Percentiles rank a stretch among this genome's conserved stretches.
Evolutionary conservation across 176 grass and related monocot genomes (phyloP).

Genomic region (Areca catechu): DNA sequence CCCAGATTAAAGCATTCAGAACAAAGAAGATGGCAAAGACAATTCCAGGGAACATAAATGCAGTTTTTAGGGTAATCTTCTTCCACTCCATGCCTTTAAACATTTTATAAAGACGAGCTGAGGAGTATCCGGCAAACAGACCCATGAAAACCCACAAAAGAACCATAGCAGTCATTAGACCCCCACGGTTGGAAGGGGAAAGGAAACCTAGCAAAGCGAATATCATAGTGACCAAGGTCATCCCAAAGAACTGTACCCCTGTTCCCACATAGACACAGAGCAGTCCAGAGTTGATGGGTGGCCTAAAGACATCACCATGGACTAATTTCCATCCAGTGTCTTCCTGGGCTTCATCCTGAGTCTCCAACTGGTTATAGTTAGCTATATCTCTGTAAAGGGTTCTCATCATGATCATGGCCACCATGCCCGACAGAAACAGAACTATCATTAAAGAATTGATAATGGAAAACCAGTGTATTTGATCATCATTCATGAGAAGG

Average conservation of each 20-base stretch:
- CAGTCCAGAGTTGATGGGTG: conserved; percentile 61
- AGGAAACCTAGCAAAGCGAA: conserved; percentile 72
- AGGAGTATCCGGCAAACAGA: conserved; percentile 57
- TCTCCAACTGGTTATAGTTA: conserved; percentile 66
- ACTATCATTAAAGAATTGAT: conserved; percentile 79
- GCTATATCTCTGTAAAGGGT: conserved; percentile 78
- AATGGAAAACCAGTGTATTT: conserved; percentile 79
- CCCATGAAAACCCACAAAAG: conserved; percentile 83
- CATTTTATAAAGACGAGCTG: conserved; percentile 72
- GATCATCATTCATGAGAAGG: conserved; percentile 68
- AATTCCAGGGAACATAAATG: conserved; percentile 74
- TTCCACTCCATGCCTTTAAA: conserved; percentile 79
- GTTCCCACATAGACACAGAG: conserved; percentile 79
- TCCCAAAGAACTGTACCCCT: conserved; percentile 67
- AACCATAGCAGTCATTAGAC: conserved; percentile 73
- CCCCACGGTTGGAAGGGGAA: conserved; percentile 63
- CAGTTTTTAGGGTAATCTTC: conserved; percentile 70
- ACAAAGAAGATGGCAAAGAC: conserved; percentile 61
- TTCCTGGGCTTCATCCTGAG: conserved; percentile 68
- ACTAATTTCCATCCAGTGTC: conserved; percentile 85
- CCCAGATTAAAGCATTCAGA: conserved; percentile 74
- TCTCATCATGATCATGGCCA: conserved; percentile 90
- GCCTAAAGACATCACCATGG: conserved; percentile 64
- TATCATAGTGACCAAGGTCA: conserved; percentile 74
- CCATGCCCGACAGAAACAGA: conserved; percentile 69